These are phyloP conservation scores for Annulohypoxylon maeteangense DNA, from an alignment of 495 filamentous ascomycete genomes.

Conservation along the genomic window DNA sequence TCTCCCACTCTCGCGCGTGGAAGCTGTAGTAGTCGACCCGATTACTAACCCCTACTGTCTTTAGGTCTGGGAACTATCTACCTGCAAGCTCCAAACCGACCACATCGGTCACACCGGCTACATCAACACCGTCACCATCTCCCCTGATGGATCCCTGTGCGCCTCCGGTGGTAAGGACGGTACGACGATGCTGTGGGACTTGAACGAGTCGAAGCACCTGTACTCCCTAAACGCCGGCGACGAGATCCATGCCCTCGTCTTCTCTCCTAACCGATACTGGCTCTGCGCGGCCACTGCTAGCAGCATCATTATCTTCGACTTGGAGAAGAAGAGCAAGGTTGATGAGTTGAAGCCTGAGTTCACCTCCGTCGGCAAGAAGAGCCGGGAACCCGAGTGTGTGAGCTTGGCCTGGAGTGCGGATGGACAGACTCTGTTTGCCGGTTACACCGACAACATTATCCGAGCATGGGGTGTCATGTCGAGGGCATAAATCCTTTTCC, in stretches of 20 bases:
- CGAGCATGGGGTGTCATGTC: conserved; percentile 99
- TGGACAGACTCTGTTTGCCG: conserved; percentile 98
- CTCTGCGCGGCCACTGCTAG: conserved; percentile 96
- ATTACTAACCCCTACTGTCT: conserved; percentile 26
- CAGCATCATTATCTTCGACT: conserved; percentile 99
- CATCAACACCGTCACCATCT: conserved; percentile 99
- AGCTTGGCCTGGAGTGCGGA: conserved; percentile 96
- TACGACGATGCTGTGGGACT: conserved; percentile 99
- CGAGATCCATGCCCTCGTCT: conserved; percentile 99
- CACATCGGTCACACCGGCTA: conserved; percentile 99
- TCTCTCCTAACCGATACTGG: conserved; percentile 99
- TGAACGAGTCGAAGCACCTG: conserved; percentile 99
- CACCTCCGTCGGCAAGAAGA: conserved; percentile 97
- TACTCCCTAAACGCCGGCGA: conserved; percentile 99
- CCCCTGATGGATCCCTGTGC: conserved; percentile 98
- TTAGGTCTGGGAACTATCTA: conserved; percentile 99
- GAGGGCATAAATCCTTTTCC: conserved; percentile 60
- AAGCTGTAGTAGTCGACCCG: conserved; percentile 2
- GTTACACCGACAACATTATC: conserved; percentile 99
- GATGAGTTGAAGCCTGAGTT: conserved; percentile 99
- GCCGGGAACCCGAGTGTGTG: conserved; percentile 97
- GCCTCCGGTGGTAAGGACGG: conserved; percentile 99
- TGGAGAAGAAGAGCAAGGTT: conserved; percentile 99
- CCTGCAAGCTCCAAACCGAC: conserved; percentile 99
- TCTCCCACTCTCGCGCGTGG: conserved; percentile 22